These are phyloP conservation scores for Hemisphaericaspora nanyangensis DNA, from an alignment of 805 yeast genomes.

Conservation along the genomic window DNA sequence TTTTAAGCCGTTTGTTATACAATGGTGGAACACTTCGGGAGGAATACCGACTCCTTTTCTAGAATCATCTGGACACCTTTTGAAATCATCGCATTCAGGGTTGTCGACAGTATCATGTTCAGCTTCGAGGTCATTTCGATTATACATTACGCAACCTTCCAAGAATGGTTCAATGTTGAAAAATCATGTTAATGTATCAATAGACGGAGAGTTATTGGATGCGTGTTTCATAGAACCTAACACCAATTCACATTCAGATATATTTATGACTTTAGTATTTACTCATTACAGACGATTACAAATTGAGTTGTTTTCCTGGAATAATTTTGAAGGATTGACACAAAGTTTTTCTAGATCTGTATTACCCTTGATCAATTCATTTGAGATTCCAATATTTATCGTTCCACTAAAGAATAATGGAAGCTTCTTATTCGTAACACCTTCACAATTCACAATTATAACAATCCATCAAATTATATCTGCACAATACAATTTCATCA, in stretches of 20 bases:
- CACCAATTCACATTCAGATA: conserved; percentile 15
- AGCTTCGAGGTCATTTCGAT: conserved; percentile 31
- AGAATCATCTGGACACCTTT: conserved; percentile 18
- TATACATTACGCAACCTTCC: conserved; percentile 34
- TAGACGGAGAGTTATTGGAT: conserved; percentile 39
- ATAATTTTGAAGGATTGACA: conserved; percentile 28
- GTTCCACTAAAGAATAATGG: conserved; percentile 34
- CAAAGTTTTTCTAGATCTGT: conserved; percentile 30
- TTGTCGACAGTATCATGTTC: conserved; percentile 36
- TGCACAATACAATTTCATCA: conserved; percentile 38
- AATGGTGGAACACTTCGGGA: conserved; percentile 43
- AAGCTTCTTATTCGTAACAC: conserved; percentile 37
- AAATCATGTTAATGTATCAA: conserved; percentile 34
- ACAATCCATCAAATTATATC: conserved; percentile 45
- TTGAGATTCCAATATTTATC: conserved; percentile 41
- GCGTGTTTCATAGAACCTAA: conserved; percentile 41
- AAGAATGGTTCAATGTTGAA: conserved; percentile 35
- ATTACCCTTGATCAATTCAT: conserved; percentile 36
- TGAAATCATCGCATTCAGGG: conserved; percentile 37
- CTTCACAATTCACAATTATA: conserved; percentile 29
- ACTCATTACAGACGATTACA: conserved; percentile 35
- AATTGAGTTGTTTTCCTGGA: conserved; percentile 40
- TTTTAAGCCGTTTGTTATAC: conserved; percentile 43
- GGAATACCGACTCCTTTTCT: conserved; percentile 8
- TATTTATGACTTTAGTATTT: conserved; percentile 31